A percentile compares a stretch with the other conserved stretches of the same genome.
These are phyloP conservation scores for Paratinospora sagittata DNA, from an alignment of 164 flowering plant genomes.

Conservation along the genomic window DNA sequence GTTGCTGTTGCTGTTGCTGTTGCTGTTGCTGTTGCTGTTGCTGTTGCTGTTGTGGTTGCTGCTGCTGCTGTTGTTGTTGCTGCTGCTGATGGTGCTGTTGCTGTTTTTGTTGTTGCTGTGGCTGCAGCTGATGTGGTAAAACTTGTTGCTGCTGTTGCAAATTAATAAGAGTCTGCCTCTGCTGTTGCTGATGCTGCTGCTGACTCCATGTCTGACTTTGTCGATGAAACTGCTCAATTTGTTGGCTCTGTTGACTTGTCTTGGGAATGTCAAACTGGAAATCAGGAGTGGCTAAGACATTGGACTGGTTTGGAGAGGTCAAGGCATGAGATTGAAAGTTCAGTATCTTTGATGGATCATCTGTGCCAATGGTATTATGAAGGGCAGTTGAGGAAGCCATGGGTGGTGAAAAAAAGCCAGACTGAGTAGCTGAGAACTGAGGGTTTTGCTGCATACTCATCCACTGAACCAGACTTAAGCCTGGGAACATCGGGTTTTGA, in stretches of 20 bases:
- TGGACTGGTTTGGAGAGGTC: conserved; percentile 45
- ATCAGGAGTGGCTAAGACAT: conserved; percentile 34
- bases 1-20: conserved; percentile 14
- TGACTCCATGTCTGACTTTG: conserved; percentile 46
- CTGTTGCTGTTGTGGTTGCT: conserved; percentile 35
- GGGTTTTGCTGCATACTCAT: conserved; percentile 92
- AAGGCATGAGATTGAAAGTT: conserved; percentile 63
- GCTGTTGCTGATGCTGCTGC: conserved; percentile 36
- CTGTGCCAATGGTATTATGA: conserved; percentile 40
- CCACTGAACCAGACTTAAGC: conserved; percentile 90
- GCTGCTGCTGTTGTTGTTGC: conserved; percentile 29
- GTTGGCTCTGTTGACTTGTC: conserved; percentile 46
- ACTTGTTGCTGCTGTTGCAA: conserved; percentile 35
- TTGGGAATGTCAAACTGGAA: conserved; percentile 46
- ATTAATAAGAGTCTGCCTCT: conserved; percentile 8
- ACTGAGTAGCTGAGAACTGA: conserved; percentile 57
- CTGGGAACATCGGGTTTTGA: conserved; percentile 66
- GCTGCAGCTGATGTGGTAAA: conserved; percentile 20
- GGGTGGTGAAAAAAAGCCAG: conserved; percentile 56
- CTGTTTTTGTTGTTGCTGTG: conserved; percentile 23
- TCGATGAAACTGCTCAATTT: conserved; percentile 47
- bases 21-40: conserved; percentile 44
- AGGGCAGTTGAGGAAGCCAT: conserved; percentile 44
- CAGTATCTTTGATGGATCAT: conserved; percentile 72
- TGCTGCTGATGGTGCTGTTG: conserved; percentile 20